Evolutionary conservation across 1,284 basidiomycete species (phyloP).

Genomic region (Neolentinus lepideus): DNA sequence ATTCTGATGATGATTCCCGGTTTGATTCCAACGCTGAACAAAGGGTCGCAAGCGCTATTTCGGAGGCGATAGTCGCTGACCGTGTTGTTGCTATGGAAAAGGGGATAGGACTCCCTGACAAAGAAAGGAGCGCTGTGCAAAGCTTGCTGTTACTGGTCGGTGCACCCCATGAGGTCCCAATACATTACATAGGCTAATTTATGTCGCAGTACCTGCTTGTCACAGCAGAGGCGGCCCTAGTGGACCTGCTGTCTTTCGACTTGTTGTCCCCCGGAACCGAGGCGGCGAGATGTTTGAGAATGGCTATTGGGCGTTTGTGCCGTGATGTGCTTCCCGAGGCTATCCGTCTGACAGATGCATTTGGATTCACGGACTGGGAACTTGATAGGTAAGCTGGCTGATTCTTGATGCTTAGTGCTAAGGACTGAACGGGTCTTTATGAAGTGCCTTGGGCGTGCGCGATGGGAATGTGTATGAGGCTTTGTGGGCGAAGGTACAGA

Average conservation of each 20-base stretch:
- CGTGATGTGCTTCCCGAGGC: slow-evolving; percentile 54
- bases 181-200: no score
- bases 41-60: slow-evolving; percentile 53
- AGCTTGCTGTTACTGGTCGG: slow-evolving; percentile 12
- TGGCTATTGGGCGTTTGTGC: slow-evolving; percentile 44
- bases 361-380: slow-evolving; percentile 75
- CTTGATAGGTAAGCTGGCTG: slow-evolving; percentile 49
- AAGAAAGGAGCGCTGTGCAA: slow-evolving; percentile 28
- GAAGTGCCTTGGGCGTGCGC: slow-evolving; percentile 55
- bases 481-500: slow-evolving; percentile 56
- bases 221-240: slow-evolving; percentile 44
- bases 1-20: slow-evolving; percentile 19
- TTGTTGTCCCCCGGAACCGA: slow-evolving; percentile 27
- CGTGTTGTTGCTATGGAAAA: slow-evolving; percentile 44
- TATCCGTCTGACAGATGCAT: slow-evolving; percentile 68
- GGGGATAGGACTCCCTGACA: slow-evolving; percentile 22
- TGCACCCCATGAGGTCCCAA: no score
- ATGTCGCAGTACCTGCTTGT: slow-evolving; percentile 69
- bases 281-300: slow-evolving; percentile 40
- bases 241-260: slow-evolving; percentile 51
- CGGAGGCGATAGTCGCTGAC: slow-evolving; percentile 59
- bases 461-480: slow-evolving; percentile 67
- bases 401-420: neutral
- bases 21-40: slow-evolving; percentile 47
- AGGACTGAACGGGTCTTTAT: neutral